These are phyloP conservation scores for Ettlia oleoabundans DNA, from an alignment of 139 green algal genomes.

Conservation along the genomic window DNA sequence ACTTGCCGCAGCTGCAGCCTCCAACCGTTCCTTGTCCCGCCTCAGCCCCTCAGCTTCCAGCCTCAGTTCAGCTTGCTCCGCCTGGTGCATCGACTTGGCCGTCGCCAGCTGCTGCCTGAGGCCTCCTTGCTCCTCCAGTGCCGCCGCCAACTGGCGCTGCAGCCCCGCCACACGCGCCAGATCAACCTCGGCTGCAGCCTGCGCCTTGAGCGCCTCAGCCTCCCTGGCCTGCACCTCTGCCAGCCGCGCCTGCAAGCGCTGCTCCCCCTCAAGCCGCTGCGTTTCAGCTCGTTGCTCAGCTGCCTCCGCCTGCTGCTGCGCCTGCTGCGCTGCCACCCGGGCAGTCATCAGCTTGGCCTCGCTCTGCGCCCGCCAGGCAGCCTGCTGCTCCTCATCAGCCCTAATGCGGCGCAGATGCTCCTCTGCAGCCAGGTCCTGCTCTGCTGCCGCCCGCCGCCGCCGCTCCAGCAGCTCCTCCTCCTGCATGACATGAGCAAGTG, in stretches of 20 bases:
- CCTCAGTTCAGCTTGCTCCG: neutral
- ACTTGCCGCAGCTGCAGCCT: neutral
- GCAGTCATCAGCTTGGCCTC: neutral
- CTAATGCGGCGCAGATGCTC: conserved; percentile 9
- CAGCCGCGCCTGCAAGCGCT: neutral
- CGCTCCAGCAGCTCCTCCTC: conserved; percentile 30
- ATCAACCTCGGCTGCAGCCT: neutral
- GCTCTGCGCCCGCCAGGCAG: neutral
- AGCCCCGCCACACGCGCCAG: neutral
- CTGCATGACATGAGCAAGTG: too few relatives aligned
- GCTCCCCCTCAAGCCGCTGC: neutral
- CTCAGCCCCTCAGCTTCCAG: neutral
- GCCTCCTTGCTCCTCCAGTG: neutral
- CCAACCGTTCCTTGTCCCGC: neutral
- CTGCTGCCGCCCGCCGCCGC: neutral
- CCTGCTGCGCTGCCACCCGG: neutral
- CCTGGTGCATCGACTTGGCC: neutral
- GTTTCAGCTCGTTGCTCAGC: neutral
- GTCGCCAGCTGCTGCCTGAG: conserved; percentile 27
- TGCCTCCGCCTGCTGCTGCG: neutral
- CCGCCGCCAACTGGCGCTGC: conserved; percentile 12
- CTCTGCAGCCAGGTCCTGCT: conserved; percentile 10
- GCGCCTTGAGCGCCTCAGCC: neutral
- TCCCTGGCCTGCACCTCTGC: neutral
- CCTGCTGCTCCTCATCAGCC: conserved; percentile 18